phyloP scores from a whole-genome alignment of 305 asterid species.

The Stenogyne calaminthoides region DNA sequence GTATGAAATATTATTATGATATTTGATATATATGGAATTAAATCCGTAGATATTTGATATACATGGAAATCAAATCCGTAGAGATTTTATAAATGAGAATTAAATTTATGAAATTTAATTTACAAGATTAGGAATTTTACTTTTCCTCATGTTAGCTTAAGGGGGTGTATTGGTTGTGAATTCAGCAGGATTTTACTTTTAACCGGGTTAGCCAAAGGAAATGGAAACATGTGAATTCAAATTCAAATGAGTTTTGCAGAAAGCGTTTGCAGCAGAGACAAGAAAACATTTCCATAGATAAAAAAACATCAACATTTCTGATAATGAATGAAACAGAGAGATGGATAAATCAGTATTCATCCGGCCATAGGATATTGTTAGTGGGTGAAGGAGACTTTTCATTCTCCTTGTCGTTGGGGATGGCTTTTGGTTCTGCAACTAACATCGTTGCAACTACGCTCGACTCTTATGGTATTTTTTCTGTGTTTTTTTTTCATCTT shows the following conservation, averaged over 20 bases:
- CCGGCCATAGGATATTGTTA: slow-evolving; percentile 42
- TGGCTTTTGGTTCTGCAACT: slow-evolving; percentile 41
- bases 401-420: slow-evolving; percentile 46
- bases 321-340: slow-evolving; percentile 25
- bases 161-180: too few species aligned
- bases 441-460: slow-evolving; percentile 59
- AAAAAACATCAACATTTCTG: neutral
- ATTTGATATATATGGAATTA: too few species aligned
- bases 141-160: too few species aligned
- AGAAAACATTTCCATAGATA: neutral
- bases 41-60: too few species aligned
- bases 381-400: slow-evolving; percentile 73
- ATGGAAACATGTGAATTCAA: neutral
- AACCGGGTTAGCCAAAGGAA: too few species aligned
- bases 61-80: too few species aligned
- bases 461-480: slow-evolving; percentile 41
- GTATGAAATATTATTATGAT: too few species aligned
- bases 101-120: too few species aligned
- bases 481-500: neutral
- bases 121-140: too few species aligned
- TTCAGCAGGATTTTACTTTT: too few species aligned
- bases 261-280: neutral
- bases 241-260: neutral
- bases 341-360: slow-evolving; percentile 44
- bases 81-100: too few species aligned